A percentile compares a stretch with the other conserved stretches of the same genome.
Conservation (phyloP, 2,329 filamentous ascomycete species). For the Penicillium sp. region DNA sequence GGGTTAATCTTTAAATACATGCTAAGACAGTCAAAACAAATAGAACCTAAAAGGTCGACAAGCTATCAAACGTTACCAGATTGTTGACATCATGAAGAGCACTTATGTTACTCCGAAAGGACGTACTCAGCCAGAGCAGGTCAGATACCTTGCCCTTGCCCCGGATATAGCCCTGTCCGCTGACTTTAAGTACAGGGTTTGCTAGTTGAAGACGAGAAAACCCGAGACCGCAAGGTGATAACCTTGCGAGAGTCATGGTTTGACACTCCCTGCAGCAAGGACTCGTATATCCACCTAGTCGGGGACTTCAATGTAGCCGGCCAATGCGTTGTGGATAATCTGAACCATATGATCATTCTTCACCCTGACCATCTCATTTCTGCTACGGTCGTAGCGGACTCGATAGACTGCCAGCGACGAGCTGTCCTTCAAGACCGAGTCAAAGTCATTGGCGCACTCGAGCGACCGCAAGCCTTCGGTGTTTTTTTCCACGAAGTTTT, state of each 20-base stretch:
- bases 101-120: conserved; percentile 65
- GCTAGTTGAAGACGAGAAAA: conserved; percentile 75
- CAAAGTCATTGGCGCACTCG: conserved; percentile 80
- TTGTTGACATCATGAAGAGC: conserved; percentile 69
- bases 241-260: conserved; percentile 82
- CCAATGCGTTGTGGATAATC: conserved; percentile 78
- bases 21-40: conserved; percentile 65
- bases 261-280: conserved; percentile 70
- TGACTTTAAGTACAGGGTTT: conserved; percentile 60
- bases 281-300: conserved; percentile 82
- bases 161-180: not conserved
- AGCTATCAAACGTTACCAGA: conserved; percentile 81
- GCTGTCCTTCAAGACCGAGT: conserved; percentile 93
- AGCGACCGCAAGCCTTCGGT: conserved; percentile 81
- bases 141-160: conserved; percentile 40
- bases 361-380: conserved; percentile 96
- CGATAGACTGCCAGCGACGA: conserved; percentile 84
- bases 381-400: conserved; percentile 93
- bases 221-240: conserved; percentile 64
- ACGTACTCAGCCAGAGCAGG: conserved; percentile 66
- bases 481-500: conserved; percentile 94
- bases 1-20: conserved; percentile 36
- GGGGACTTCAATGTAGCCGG: conserved; percentile 69
- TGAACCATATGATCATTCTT: conserved; percentile 80
- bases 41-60: conserved; percentile 61